A percentile compares a stretch with the other conserved stretches of the same genome.
These are phyloP conservation scores for Saccharomycopsis sp. DNA, from an alignment of 805 yeast species.

Conservation along the genomic window DNA sequence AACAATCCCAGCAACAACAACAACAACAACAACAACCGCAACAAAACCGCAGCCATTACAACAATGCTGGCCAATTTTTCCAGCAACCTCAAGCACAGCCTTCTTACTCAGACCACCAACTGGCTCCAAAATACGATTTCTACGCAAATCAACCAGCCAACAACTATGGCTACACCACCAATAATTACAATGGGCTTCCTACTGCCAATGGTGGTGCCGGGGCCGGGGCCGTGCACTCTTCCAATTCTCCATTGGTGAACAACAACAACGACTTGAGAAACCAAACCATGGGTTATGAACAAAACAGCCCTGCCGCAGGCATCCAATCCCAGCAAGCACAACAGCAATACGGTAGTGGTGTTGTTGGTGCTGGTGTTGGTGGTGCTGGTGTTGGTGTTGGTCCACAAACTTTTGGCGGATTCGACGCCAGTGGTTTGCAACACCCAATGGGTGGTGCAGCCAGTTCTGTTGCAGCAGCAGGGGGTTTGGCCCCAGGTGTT, in stretches of 20 bases:
- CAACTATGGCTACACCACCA: conserved; percentile 2
- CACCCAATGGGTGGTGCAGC: conserved; percentile 24
- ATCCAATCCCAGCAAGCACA: no score
- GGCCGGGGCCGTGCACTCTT: conserved; percentile 29
- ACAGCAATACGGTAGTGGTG: conserved; percentile 15
- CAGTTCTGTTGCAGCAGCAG: conserved; percentile 10
- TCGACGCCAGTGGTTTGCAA: conserved; percentile 23
- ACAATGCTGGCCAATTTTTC: conserved; percentile 21
- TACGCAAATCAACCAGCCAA: conserved; percentile 21
- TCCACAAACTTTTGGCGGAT: conserved; percentile 20
- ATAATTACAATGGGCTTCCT: conserved; percentile 11
- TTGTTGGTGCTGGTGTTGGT: conserved; percentile 16
- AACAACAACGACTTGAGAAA: conserved; percentile 24
- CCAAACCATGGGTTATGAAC: conserved; percentile 13
- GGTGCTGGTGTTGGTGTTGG: conserved; percentile 16
- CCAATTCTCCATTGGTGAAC: conserved; percentile 28
- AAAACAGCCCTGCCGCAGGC: conserved; percentile 23
- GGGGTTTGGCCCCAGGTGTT: conserved; percentile 10
- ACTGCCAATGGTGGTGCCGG: conserved; percentile 20
- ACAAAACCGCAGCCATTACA: conserved; percentile 20
- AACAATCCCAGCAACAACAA: conserved; percentile 19
- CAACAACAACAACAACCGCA: conserved; percentile 26
- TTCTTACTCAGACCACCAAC: conserved; percentile 19
- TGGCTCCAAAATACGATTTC: conserved; percentile 20
- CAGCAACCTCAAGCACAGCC: conserved; percentile 20